Base-by-base conservation (phyloP, 768 basidiomycete species). In the Dacryopinax spathularia region DNA sequence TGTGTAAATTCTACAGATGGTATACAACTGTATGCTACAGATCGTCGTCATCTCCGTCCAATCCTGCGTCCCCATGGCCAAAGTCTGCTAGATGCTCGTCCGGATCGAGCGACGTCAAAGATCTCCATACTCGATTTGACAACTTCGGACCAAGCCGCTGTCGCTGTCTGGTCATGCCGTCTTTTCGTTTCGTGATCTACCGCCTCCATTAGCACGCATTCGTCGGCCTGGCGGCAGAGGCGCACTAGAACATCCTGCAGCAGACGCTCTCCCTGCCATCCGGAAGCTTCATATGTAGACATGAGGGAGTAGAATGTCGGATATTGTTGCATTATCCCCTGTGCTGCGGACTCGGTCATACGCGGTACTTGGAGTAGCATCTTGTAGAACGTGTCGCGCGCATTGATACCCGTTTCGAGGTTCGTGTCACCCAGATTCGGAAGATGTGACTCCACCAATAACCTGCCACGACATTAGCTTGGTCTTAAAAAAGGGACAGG, bases 331-430 rank as follows among this genome's bases (percentile, higher is more conserved):
- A 66, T 66, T 20, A 71, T 66, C 0, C 66, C 70, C 13, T 65
- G 59, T 2, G 69, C 69, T 15, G 61, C 25, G 13, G 60, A 22
- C 15, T 68, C 68, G 1, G 70, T 68, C 4, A 70, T 64, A 2
- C 62, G 34, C 15, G 63, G 66, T 15, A 72, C 20, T 27, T 64
- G 56, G 6, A 63, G 48, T n/a, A 72, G 63, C 68, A 70, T 68
- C 36, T 65, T 65, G 59, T 66, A 63, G 60, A 64, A 68, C 27
- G 70, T 70, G 61, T 72, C 71, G 31, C 61, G 39, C 0, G 66
- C 60, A 35, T 62, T 62, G 31, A 61, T 65, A 1, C 71, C 71
- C 2, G 62, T 62, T 5, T 25, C 33, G 61, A 68, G 35, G 20
- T 48, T 65, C 20, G 43, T 62, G 20, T 48, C 33, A 12, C 64